Percentiles rank a stretch among this genome's conserved stretches.
Conservation (phyloP, 2,329 filamentous ascomycete species). For the Knoxdaviesia proteae region DNA sequence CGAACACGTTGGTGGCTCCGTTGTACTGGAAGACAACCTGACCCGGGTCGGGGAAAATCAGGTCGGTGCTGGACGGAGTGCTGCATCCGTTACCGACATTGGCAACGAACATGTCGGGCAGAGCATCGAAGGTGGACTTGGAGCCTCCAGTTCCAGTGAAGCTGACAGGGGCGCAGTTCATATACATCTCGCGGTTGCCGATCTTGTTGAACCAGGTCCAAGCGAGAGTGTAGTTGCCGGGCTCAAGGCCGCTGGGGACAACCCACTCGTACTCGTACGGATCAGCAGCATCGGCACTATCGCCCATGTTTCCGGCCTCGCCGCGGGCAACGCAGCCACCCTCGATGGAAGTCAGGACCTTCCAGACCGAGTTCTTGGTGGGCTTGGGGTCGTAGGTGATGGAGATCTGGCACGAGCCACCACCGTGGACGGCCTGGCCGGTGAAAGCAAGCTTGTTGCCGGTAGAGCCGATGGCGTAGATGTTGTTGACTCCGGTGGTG, state of each 20-base stretch:
- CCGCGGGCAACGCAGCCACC: constrained; percentile 60
- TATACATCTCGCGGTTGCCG: constrained; percentile 92
- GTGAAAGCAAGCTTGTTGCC: constrained; percentile 39
- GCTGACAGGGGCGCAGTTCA: constrained; percentile 71
- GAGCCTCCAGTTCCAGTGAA: constrained; percentile 33
- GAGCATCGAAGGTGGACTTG: constrained; percentile 31
- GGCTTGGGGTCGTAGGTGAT: constrained; percentile 60
- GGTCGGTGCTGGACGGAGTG: constrained; percentile 26
- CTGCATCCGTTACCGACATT: constrained; percentile 37
- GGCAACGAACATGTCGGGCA: constrained; percentile 53
- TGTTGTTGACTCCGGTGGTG: constrained; percentile 27
- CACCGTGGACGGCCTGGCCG: constrained; percentile 64
- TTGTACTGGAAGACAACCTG: constrained; percentile 27
- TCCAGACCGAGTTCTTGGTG: constrained; percentile 49
- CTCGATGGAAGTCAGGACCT: constrained; percentile 73
- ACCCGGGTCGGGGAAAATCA: constrained; percentile 43
- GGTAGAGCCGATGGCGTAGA: constrained; percentile 39
- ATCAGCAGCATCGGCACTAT: constrained; percentile 19
- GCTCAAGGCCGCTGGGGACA: constrained; percentile 49
- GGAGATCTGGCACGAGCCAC: constrained; percentile 78
- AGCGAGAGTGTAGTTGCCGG: constrained; percentile 61
- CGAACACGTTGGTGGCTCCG: constrained; percentile 15
- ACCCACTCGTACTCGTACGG: constrained; percentile 45
- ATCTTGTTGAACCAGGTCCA: constrained; percentile 94
- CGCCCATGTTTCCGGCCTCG: constrained; percentile 33